Evolutionary conservation across 352 stramenopile genomes (phyloP).

Genomic region (Phytopythium litorale): DNA sequence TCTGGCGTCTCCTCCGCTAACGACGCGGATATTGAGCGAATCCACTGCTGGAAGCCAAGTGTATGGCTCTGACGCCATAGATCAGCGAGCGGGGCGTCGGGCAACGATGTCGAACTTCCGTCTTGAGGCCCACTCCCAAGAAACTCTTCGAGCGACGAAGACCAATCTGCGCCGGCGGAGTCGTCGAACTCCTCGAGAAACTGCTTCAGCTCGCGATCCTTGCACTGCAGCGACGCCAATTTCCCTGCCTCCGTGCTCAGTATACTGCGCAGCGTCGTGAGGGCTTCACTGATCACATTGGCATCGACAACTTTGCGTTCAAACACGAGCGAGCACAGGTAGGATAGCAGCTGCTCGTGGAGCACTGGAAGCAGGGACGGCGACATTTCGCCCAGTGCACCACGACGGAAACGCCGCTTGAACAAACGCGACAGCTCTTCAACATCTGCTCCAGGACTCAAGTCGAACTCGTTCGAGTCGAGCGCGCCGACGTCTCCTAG

Average conservation of each 20-base stretch:
- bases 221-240: slow-evolving; percentile 33
- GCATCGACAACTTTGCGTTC: slow-evolving; percentile 29
- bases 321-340: slow-evolving; percentile 66
- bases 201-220: slow-evolving; percentile 57
- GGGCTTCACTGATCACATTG: slow-evolving; percentile 34
- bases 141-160: slow-evolving; percentile 12
- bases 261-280: slow-evolving; percentile 49
- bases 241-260: slow-evolving; percentile 36
- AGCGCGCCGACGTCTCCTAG: slow-evolving; percentile 68
- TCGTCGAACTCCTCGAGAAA: slow-evolving; percentile 53
- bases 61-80: slow-evolving; percentile 33
- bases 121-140: neutral
- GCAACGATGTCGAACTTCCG: neutral
- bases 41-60: slow-evolving; percentile 52
- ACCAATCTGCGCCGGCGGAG: slow-evolving; percentile 57
- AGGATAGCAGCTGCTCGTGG: slow-evolving; percentile 57
- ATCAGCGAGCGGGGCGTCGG: neutral
- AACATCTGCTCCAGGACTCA: slow-evolving; percentile 46
- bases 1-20: slow-evolving; percentile 37
- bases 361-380: slow-evolving; percentile 40
- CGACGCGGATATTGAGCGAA: slow-evolving; percentile 43
- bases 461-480: slow-evolving; percentile 51
- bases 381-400: slow-evolving; percentile 49
- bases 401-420: slow-evolving; percentile 49
- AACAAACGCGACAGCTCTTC: slow-evolving; percentile 53